Evolutionary conservation across 2,329 filamentous ascomycete species (phyloP).

Genomic region (Cercospora citrullina): DNA sequence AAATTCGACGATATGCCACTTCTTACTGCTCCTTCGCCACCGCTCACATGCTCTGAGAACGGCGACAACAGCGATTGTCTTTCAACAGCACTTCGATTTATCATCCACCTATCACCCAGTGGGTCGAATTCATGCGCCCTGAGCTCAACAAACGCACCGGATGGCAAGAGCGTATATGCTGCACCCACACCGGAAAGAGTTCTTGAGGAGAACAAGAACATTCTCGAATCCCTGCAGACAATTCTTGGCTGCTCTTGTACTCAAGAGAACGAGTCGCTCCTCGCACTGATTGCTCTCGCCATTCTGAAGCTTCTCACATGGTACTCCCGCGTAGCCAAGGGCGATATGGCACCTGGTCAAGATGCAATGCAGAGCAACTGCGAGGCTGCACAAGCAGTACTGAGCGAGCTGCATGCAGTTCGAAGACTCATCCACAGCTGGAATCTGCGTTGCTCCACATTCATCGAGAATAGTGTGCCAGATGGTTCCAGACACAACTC

Average conservation of each 20-base stretch:
- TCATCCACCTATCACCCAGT: neutral
- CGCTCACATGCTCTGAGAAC: neutral
- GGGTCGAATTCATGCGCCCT: neutral
- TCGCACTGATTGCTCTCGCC: neutral
- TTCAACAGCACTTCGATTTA: neutral
- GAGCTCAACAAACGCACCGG: neutral
- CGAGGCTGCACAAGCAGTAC: neutral
- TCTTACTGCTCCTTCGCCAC: neutral
- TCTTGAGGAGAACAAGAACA: neutral
- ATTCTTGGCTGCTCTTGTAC: neutral
- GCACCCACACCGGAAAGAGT: neutral
- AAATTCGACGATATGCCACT: neutral
- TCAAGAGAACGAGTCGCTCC: neutral
- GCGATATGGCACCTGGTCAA: neutral
- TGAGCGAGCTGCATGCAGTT: neutral
- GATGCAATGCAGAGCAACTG: neutral
- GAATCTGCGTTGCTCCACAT: neutral
- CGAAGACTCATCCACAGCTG: neutral
- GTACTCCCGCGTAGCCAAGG: neutral
- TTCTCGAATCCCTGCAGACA: neutral
- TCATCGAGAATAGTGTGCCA: neutral
- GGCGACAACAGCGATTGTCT: neutral
- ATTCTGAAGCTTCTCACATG: neutral
- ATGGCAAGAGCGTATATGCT: neutral
- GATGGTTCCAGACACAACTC: neutral